phyloP scores from a whole-genome alignment of 1,139 yeast genomes.

The Saccharomycopsis crataegensis region DNA sequence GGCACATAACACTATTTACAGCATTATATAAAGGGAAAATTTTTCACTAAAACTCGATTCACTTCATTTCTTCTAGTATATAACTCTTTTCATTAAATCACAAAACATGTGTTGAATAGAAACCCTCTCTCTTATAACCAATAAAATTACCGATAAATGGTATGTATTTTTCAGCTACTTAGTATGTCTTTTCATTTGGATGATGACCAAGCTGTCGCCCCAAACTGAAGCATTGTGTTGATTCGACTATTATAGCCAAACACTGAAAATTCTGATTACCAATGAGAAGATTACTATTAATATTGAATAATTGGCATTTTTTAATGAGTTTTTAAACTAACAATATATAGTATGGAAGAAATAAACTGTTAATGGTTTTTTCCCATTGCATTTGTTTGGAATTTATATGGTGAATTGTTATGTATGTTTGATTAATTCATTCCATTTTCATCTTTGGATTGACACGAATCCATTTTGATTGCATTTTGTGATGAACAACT shows the following conservation, averaged over 20 bases:
- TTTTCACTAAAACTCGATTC: too few species aligned
- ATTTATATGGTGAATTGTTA: too few species aligned
- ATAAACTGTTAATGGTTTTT: too few species aligned
- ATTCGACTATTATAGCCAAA: conserved; percentile 19
- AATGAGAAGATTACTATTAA: neutral
- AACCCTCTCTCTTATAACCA: too few species aligned
- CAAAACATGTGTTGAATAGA: too few species aligned
- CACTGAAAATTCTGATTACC: conserved; percentile 21
- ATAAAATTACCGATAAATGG: neutral
- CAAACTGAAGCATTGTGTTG: conserved; percentile 20
- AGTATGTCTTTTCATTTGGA: neutral
- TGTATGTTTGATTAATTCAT: neutral
- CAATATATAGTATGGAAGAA: too few species aligned
- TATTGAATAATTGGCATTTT: neutral
- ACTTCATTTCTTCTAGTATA: too few species aligned
- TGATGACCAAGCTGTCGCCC: conserved; percentile 22
- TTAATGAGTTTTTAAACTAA: neutral
- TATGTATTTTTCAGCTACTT: too few species aligned
- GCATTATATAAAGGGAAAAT: too few species aligned
- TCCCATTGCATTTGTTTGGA: too few species aligned
- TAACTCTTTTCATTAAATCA: too few species aligned
- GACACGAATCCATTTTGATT: neutral
- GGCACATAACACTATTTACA: too few species aligned
- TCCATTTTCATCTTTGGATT: neutral
- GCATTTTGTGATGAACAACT: conserved; percentile 15